A percentile compares a stretch with the other conserved stretches of the same genome.
Conservation (phyloP, 2,329 filamentous ascomycete genomes). For the Fusarium cyanostomum region DNA sequence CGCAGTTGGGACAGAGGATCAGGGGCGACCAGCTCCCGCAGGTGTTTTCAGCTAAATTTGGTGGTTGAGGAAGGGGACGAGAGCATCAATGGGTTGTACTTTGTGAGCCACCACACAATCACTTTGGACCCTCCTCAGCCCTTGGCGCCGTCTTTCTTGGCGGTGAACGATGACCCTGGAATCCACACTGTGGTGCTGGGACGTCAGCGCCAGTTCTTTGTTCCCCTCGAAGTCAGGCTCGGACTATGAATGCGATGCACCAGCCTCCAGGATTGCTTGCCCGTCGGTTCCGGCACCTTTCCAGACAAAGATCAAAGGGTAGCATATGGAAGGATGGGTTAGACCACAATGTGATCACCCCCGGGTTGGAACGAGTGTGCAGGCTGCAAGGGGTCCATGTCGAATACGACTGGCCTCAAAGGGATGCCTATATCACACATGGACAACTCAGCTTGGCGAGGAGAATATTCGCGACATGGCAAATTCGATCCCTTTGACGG, state of each 20-base stretch:
- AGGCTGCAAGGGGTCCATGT: not conserved
- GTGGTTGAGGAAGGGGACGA: slow-evolving; percentile 15
- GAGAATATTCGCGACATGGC: not conserved
- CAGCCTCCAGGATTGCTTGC: not conserved
- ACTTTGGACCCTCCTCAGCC: not conserved
- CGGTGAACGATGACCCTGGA: not conserved
- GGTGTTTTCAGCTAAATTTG: slow-evolving; percentile 35
- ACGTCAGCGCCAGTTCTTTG: not conserved
- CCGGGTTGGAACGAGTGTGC: not conserved
- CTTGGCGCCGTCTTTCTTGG: not conserved
- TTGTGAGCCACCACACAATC: not conserved
- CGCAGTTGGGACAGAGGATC: slow-evolving; percentile 49
- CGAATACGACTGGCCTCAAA: not conserved
- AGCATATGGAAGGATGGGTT: not conserved
- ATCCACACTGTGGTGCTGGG: not conserved
- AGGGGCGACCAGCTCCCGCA: slow-evolving; percentile 40
- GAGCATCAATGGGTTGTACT: not conserved
- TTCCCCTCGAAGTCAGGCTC: not conserved
- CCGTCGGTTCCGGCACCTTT: not conserved
- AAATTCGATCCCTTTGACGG: not conserved
- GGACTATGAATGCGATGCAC: not conserved
- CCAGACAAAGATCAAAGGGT: not conserved
- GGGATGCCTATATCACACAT: not conserved
- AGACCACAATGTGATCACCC: not conserved
- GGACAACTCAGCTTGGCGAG: not conserved